A percentile compares a stretch with the other conserved stretches of the same genome.
phyloP scores from a whole-genome alignment of 257 asterid species.

The Vinca minor region DNA sequence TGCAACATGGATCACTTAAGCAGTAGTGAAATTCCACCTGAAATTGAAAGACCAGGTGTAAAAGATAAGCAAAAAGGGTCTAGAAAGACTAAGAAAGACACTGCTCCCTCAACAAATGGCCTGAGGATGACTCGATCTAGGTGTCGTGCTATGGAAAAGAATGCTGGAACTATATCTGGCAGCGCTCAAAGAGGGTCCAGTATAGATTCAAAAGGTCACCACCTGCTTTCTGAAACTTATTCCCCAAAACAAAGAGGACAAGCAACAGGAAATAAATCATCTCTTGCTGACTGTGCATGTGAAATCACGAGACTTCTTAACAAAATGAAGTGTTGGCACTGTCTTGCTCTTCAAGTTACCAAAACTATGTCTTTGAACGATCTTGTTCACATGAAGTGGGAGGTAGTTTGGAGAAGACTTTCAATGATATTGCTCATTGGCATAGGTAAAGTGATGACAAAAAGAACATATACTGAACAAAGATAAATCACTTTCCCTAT shows the following conservation, averaged over 20 bases:
- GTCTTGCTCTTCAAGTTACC: conserved; percentile 47
- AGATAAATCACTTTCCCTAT: too few species aligned
- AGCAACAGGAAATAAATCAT: conserved; percentile 25
- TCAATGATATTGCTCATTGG: conserved; percentile 48
- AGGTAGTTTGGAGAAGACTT: conserved; percentile 59
- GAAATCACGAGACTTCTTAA: conserved; percentile 42
- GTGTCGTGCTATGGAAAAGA: conserved; percentile 41
- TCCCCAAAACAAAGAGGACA: conserved; percentile 22
- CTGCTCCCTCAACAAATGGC: conserved; percentile 25
- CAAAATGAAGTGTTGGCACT: conserved; percentile 72
- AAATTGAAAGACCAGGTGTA: conserved; percentile 26
- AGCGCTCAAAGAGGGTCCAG: conserved; percentile 21
- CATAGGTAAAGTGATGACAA: conserved; percentile 46
- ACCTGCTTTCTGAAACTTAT: conserved; percentile 21
- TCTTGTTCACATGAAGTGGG: conserved; percentile 64
- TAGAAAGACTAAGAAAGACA: conserved; percentile 53
- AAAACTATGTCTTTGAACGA: conserved; percentile 41
- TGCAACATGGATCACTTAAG: conserved; percentile 21
- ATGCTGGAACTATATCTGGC: conserved; percentile 28
- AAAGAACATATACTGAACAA: too few species aligned
- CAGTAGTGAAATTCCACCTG: conserved; percentile 23
- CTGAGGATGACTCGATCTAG: conserved; percentile 67
- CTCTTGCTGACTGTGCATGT: conserved; percentile 34
- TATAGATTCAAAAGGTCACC: conserved; percentile 27
- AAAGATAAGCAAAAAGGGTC: conserved; percentile 47